A percentile compares a stretch with the other conserved stretches of the same genome.
Evolutionary conservation across 371 early-diverging fungal genomes (phyloP).

Genomic region (Rhizomucor pusillus): DNA sequence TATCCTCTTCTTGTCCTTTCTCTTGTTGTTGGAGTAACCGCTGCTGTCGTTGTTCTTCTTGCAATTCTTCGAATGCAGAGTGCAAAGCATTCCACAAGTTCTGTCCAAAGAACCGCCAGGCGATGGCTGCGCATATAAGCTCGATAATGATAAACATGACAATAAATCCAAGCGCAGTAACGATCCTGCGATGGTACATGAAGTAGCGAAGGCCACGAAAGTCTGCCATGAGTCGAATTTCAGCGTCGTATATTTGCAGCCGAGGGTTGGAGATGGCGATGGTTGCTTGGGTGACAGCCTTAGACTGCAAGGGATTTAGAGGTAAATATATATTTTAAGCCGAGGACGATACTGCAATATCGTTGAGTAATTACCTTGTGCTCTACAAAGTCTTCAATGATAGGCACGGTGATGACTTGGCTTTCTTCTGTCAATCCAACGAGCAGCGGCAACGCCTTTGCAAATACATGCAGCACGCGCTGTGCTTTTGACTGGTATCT

Average conservation of each 20-base stretch:
- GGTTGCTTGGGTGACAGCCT: conserved; percentile 64
- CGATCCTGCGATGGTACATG: conserved; percentile 83
- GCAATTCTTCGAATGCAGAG: conserved; percentile 6
- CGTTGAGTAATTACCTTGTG: conserved; percentile 39
- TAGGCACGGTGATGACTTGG: conserved; percentile 59
- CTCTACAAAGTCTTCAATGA: conserved; percentile 74
- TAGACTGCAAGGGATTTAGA: conserved; percentile 22
- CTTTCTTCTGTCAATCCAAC: conserved; percentile 68
- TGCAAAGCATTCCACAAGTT: conserved; percentile 39
- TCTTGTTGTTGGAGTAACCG: conserved; percentile 6
- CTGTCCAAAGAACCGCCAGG: conserved; percentile 67
- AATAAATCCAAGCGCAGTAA: conserved; percentile 73
- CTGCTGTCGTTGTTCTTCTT: conserved; percentile 2
- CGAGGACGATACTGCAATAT: too few relatives aligned
- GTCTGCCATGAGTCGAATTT: conserved; percentile 73
- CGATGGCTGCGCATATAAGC: conserved; percentile 59
- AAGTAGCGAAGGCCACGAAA: conserved; percentile 81
- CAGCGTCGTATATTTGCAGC: conserved; percentile 73
- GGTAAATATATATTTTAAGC: too few relatives aligned
- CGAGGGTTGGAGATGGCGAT: conserved; percentile 61
- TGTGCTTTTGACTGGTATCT: conserved; percentile 72
- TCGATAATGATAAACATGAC: conserved; percentile 74
- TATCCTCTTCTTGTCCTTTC: background rate
- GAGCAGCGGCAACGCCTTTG: conserved; percentile 66
- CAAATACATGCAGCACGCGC: conserved; percentile 60